Evolutionary conservation across 805 yeast genomes (phyloP), one percentile per base, ranked within the genome.

Genomic region (Pichia nanzhaoensis): DNA sequence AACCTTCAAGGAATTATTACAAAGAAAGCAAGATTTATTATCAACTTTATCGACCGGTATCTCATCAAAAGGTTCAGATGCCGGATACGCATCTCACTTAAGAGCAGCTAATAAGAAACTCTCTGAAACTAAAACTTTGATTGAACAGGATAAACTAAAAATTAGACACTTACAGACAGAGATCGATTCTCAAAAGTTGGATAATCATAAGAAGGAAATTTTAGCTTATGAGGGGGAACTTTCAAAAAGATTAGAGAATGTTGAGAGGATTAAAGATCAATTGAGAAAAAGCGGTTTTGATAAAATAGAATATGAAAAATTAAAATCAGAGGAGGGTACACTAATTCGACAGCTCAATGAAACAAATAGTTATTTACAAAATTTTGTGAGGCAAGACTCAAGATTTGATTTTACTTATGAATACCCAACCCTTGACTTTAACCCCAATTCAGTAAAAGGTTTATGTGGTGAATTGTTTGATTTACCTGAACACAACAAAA

Each of bases 31-130:
- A 55, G 96, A 90, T 50, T 69, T 90, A 10, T 65, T 87, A 9
- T 84, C 93, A 0, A 82, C 95, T 0, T 69, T 90, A 34, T 80
- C 89, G 0, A 87, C 96, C 0, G 96, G 97, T 55, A 80, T 90
- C n/a, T 84, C 96, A 0, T 77, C 95, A 0, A 80, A 77, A 48
- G 96, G 95, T 44, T 73, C 80, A 0, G 83, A 81, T 55, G 81
- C 84, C 30, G 96, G 96, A 8, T 90, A 86, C 61, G 66, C 73
- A 50, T 73, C 81, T 2, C 95, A 88, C 55, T 64, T 89, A 35
- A 76, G 77, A 46, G 79, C 77, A 39, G 79, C 78, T 8, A 82
- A 82, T 53, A 73, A 73, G 20, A 70, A 68, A 34, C 60, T 81
- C 6, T 74, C 80, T 38, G 73, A 75, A 18, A 65, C 78, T 1